Evolutionary conservation across 805 yeast species (phyloP), one percentile per base, ranked within the genome.

Genomic region (Crinitomyces ghanaensis): DNA sequence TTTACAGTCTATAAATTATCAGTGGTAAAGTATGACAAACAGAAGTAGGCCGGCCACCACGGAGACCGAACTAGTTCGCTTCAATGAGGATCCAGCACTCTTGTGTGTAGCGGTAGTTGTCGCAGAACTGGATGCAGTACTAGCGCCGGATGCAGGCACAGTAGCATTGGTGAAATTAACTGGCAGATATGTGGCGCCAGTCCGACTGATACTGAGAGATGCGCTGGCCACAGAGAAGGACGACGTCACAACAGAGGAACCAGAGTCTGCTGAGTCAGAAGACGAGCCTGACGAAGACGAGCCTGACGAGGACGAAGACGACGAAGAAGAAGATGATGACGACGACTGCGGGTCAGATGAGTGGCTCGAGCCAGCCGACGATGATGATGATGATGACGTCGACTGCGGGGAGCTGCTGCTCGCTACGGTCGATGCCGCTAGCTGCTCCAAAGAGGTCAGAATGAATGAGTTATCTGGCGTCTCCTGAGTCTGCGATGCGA

Each of bases 401-500:
- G n/a, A 6, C 5, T 27, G 19, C 5, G 34, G 19, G 17, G 31
- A 23, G 19, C 28, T 36, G 9, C 32, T 5, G 9, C 28, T 9
- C 13, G 28, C 20, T 8, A 11, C 7, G 12, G 22, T 18, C 2
- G 17, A 19, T 6, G 32, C 20, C 9, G 30, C 19, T 3, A 22
- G n/a, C 5, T 29, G 15, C 12, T 26, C 12, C 13, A 31, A 29
- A 13, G 34, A 35, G 8, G 34, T 24, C 21, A 31, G 32, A 9
- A 40, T 38, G 6, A 40, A 29, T 11, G 45, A 30, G 31, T 41
- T 43, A 15, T 30, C 30, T 4, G 46, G 44, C 17, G 48, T 43
- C 8, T 18, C 37, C 20, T 28, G 25, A n/a, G 50, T 46, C 16
- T 32, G 14, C 18, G 34, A 24, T 9, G 31, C 24, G 12, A 36